These are phyloP conservation scores for Haplosporangium gracile DNA, from an alignment of 192 early-diverging fungal species.

Conservation along the genomic window DNA sequence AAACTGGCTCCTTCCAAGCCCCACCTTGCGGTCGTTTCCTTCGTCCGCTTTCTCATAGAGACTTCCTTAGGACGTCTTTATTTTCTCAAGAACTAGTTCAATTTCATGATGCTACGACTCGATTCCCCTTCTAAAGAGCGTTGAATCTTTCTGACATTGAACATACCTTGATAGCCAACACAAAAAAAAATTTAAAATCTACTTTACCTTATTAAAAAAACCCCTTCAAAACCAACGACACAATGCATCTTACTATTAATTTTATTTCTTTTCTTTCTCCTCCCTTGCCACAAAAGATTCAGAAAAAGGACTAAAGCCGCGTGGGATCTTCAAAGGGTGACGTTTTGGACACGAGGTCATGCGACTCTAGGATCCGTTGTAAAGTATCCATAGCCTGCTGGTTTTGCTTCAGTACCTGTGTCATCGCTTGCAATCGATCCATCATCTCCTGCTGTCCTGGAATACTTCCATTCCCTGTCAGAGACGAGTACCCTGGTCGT, in stretches of 20 bases:
- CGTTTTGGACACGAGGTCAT: constrained; percentile 23
- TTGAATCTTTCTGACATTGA: background rate
- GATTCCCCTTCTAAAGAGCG: background rate
- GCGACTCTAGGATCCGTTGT: constrained; percentile 14
- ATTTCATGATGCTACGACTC: background rate
- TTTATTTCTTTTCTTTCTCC: background rate
- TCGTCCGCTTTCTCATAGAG: background rate
- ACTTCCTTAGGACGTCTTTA: background rate
- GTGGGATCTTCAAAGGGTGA: constrained; percentile 19
- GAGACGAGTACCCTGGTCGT: constrained; percentile 36
- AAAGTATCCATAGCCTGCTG: constrained; percentile 21
- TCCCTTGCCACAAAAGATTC: background rate
- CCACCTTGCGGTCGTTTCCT: background rate
- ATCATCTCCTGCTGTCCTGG: constrained; percentile 22
- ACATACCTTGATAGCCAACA: background rate
- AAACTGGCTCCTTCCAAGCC: background rate
- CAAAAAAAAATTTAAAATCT: background rate
- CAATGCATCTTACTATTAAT: background rate
- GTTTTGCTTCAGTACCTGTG: constrained; percentile 20
- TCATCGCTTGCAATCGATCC: constrained; percentile 24
- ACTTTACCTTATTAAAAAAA: background rate
- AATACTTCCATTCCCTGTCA: constrained; percentile 1
- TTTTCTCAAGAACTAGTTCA: background rate
- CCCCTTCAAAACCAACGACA: background rate
- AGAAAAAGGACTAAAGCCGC: background rate